phyloP scores from a whole-genome alignment of 495 filamentous ascomycete genomes.

The Xylaria intraflava region DNA sequence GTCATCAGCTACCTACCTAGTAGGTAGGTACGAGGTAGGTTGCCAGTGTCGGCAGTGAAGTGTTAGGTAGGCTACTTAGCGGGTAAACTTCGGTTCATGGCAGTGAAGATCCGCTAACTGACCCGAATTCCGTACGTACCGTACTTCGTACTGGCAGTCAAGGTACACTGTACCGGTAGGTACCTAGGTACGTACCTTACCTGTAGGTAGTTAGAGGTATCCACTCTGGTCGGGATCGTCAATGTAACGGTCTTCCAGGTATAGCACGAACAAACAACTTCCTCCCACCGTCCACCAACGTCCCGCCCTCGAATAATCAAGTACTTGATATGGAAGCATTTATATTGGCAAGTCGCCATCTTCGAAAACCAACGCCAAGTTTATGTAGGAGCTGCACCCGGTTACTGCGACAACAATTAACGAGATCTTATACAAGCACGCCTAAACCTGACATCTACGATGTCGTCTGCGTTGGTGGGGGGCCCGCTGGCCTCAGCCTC shows the following conservation, averaged over 20 bases:
- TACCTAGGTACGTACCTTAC: neutral
- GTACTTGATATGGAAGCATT: conserved; percentile 17
- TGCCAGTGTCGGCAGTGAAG: too few relatives aligned
- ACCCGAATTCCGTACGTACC: too few relatives aligned
- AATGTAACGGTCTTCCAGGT: too few relatives aligned
- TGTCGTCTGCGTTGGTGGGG: conserved; percentile 92
- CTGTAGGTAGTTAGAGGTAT: too few relatives aligned
- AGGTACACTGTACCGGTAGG: neutral
- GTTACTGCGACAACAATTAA: conserved; percentile 23
- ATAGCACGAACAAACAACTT: neutral
- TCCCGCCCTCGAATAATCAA: neutral
- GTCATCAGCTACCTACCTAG: too few relatives aligned
- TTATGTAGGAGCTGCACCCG: conserved; percentile 43
- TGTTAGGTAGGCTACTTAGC: neutral
- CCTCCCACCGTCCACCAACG: neutral
- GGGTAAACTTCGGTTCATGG: conserved; percentile 6
- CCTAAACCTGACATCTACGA: conserved; percentile 66
- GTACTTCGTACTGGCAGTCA: too few relatives aligned
- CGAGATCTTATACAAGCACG: conserved; percentile 31
- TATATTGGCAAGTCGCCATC: conserved; percentile 12
- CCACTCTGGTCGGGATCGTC: too few relatives aligned
- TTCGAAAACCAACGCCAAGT: conserved; percentile 11
- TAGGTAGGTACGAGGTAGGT: too few relatives aligned
- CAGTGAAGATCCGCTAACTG: too few relatives aligned
- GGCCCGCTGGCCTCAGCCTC: conserved; percentile 88